Percentiles rank a stretch among this genome's conserved stretches.
phyloP scores from a whole-genome alignment of 164 flowering plant genomes.

The Annona squamosa region DNA sequence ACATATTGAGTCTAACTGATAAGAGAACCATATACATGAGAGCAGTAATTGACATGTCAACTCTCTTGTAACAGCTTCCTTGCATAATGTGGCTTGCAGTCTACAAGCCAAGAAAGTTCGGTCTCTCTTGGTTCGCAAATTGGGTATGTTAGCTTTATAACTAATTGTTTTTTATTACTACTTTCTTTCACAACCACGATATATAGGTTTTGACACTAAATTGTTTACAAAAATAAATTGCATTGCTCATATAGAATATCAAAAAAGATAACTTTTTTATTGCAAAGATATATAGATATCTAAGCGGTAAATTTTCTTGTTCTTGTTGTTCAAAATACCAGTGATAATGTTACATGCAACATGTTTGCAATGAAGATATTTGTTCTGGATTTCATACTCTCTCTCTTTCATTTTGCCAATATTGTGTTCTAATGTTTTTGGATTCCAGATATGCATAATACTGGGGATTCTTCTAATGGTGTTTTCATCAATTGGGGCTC shows the following conservation, averaged over 20 bases:
- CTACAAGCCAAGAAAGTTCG: constrained; percentile 46
- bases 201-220: too few species aligned
- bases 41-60: neutral
- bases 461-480: constrained; percentile 10
- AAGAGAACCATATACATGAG: neutral
- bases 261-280: too few species aligned
- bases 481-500: constrained; percentile 7
- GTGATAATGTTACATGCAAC: too few species aligned
- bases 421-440: neutral
- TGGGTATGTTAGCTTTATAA: constrained; percentile 31
- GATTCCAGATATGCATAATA: constrained; percentile 8
- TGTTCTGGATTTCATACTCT: neutral
- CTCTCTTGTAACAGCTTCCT: constrained; percentile 43
- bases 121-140: constrained; percentile 53
- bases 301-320: too few species aligned
- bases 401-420: neutral
- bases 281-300: too few species aligned
- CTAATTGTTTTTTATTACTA: neutral
- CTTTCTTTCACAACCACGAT: neutral
- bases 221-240: too few species aligned
- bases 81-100: constrained; percentile 65
- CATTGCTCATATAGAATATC: too few species aligned
- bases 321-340: too few species aligned
- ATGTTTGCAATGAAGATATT: too few species aligned
- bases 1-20: neutral